Evolutionary conservation across 1,284 basidiomycete genomes (phyloP).

Genomic region (Coniferiporia weirii): DNA sequence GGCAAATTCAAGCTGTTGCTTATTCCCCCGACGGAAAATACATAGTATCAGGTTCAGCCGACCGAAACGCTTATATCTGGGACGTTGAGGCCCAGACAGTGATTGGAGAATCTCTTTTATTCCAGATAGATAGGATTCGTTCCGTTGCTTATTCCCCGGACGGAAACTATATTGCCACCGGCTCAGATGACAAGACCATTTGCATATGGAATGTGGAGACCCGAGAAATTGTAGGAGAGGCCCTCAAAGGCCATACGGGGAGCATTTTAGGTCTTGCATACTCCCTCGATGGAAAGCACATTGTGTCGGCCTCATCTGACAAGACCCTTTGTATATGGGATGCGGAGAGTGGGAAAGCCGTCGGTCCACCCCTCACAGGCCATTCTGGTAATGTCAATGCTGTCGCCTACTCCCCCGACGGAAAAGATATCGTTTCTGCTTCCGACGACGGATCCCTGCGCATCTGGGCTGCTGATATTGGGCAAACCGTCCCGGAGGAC

Average conservation of each 20-base stretch:
- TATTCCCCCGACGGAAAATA: slow-evolving; percentile 31
- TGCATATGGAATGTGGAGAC: neutral
- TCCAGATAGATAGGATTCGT: neutral
- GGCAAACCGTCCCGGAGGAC: neutral
- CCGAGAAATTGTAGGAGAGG: neutral
- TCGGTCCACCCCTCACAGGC: neutral
- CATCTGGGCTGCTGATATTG: neutral
- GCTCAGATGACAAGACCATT: neutral
- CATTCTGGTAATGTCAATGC: neutral
- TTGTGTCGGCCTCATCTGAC: slow-evolving; percentile 83
- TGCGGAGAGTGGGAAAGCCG: slow-evolving; percentile 59
- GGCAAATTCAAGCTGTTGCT: slow-evolving; percentile 9
- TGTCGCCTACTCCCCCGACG: neutral
- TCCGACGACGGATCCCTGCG: neutral
- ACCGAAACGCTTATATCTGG: slow-evolving; percentile 34
- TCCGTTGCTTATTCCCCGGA: slow-evolving; percentile 7
- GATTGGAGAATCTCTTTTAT: neutral
- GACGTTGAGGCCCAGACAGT: neutral
- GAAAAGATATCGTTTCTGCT: neutral
- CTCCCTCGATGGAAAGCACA: neutral
- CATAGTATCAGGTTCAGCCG: slow-evolving; percentile 51
- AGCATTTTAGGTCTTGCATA: neutral
- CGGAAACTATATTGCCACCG: neutral
- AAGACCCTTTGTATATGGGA: slow-evolving; percentile 90
- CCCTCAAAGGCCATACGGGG: neutral